Evolutionary conservation across 495 filamentous ascomycete genomes (phyloP), one percentile per base, ranked within the genome.

Genomic region (Tuber umbilicatum): DNA sequence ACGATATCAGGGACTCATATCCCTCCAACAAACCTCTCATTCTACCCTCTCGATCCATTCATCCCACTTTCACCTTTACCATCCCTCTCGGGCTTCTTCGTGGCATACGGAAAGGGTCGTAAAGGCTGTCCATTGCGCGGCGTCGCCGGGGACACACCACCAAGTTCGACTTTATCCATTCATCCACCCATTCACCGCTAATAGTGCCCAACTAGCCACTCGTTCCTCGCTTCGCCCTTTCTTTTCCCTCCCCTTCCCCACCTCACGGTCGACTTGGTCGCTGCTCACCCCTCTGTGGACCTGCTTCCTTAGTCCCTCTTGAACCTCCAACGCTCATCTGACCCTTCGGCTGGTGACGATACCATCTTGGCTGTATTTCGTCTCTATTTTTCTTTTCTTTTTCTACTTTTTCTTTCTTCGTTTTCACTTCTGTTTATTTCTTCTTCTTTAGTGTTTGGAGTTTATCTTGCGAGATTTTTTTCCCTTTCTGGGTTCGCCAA

Each of bases 191-290:
- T 64, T 64, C 55, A 64, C 55, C 55, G 55, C 55, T 64, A 64
- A 31, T 31, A 64, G 55, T 31, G 50, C 55, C n/a, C 55, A 64
- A 64, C 55, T 16, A 64, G 55, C 55, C 55, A 64, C 55, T 64
- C 55, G 55, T 31, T 64, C 55, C 43, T 67, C 64, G 69, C 69
- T 79, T 74, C 74, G 72, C 69, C 76, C 76, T 72, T 72, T 74
- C 75, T 39, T 77, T 72, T 70, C 68, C 68, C 70, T 76, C 70
- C 23, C 70, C 60, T 39, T 68, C 71, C 60, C 42, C 60, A 73
- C 40, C 38, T 37, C 70, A 43, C 12, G 55, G 55, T 64, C 5
- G 55, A 64, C 55, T 64, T 64, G n/a, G 55, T 64, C 55, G 55
- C n/a, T 31, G 27, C 55, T 64, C 55, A 64, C 55, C 55, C 55